Percentiles rank a stretch among this genome's conserved stretches.
Evolutionary conservation across 2,329 filamentous ascomycete species (phyloP).

Genomic region (Cercospora sesami): DNA sequence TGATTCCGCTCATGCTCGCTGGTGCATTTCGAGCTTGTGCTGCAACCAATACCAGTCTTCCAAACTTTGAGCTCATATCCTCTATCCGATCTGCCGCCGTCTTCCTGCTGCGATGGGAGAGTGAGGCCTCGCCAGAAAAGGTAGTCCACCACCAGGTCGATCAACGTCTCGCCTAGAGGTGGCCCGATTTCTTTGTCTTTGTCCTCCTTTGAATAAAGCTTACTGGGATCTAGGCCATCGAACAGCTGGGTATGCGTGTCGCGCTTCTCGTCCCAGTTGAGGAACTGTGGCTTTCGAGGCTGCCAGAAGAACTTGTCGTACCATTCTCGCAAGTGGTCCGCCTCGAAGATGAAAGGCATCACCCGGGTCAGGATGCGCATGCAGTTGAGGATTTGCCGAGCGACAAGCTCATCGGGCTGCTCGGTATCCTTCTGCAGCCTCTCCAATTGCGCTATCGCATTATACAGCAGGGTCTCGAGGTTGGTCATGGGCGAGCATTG

Average conservation of each 20-base stretch:
- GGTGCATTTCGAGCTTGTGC: conserved; percentile 80
- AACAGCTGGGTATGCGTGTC: conserved; percentile 37
- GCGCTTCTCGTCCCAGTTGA: conserved; percentile 32
- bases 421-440: conserved; percentile 26
- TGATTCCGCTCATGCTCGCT: conserved; percentile 93
- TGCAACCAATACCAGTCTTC: conserved; percentile 97
- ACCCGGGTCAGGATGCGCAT: conserved; percentile 86
- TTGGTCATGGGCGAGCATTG: conserved; percentile 35
- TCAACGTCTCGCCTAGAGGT: conserved; percentile 86
- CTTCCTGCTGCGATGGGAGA: conserved; percentile 56
- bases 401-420: conserved; percentile 62
- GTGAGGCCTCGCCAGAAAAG: conserved; percentile 92
- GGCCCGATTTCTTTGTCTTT: conserved; percentile 68
- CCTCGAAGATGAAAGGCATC: conserved; percentile 88
- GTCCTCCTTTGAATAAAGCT: conserved; percentile 51
- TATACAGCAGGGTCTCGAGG: conserved; percentile 38
- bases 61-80: conserved; percentile 90
- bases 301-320: conserved; percentile 93
- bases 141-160: conserved; percentile 84
- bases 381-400: conserved; percentile 90
- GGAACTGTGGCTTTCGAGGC: conserved; percentile 29
- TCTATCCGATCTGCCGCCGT: conserved; percentile 30
- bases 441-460: conserved; percentile 32
- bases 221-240: conserved; percentile 45
- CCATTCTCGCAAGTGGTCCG: conserved; percentile 78